Evolutionary conservation across 306 rosid species (phyloP), one percentile per base, ranked within the genome.

Genomic region (Prunus dulcis): DNA sequence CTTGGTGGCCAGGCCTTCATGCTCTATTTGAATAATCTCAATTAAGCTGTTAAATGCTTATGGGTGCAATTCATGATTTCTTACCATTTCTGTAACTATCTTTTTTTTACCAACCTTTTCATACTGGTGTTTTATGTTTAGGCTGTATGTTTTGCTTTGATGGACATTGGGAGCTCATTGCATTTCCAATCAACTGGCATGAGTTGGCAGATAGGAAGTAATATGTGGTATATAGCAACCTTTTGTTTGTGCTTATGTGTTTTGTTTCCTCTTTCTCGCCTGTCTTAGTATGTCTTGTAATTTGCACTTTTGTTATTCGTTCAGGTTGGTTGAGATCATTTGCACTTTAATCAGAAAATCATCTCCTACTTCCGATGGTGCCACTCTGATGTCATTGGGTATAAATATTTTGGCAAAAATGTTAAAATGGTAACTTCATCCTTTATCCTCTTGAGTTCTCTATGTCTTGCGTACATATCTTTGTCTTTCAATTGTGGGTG

Each of bases 281-380:
- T 58, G 12, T 65, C 45, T 53, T 51, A 76, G 15, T 52, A n/a
- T 27, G 60, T 64, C 9, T 9, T 66, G 67, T 67, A 20, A 53
- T 6, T 32, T 67, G 60, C 51, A 43, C 64, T 64, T 61, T 60
- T 78, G 67, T 86, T 61, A 71, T 73, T 62, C 71, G 65, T 69
- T 63, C 84, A 94, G 97, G 98, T 88, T 88, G 51, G 90, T 85
- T 89, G 93, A 90, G 83, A 84, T 92, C 34, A 81, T 94, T 67
- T 92, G 97, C 88, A 80, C 82, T 81, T 73, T 94, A 65, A 73
- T 94, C 34, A 89, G 89, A 78, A 90, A 87, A 69, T 81, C 83
- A 58, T 79, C 97, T 80, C 84, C 85, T 76, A 88, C 80, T 92
- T 77, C 90, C 62, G 69, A 67, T 53, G 84, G 90, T 82, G 93